Evolutionary conservation across 2,329 filamentous ascomycete species (phyloP).

Genomic region (Hypoxylon sp.): DNA sequence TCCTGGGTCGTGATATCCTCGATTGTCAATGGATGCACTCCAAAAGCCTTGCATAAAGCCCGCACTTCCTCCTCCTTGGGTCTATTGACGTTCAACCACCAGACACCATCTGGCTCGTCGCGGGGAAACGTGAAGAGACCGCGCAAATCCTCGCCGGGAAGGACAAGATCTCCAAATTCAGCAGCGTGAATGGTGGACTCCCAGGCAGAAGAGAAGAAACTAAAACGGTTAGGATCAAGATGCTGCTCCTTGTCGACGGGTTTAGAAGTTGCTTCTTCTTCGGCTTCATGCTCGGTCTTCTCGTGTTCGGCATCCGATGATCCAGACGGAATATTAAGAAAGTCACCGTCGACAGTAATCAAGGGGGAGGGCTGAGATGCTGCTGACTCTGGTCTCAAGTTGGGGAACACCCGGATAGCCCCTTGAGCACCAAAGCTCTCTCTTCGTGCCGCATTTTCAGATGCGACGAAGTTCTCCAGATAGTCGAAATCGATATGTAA

Average conservation of each 20-base stretch:
- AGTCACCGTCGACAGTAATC: slow-evolving; percentile 70
- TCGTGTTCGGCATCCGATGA: slow-evolving; percentile 62
- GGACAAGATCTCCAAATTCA: slow-evolving; percentile 87
- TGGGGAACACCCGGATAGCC: slow-evolving; percentile 70
- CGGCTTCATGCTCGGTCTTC: slow-evolving; percentile 58
- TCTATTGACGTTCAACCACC: slow-evolving; percentile 97
- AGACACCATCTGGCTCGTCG: slow-evolving; percentile 82
- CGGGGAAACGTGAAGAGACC: slow-evolving; percentile 83
- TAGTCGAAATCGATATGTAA: slow-evolving; percentile 93
- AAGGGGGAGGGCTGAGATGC: slow-evolving; percentile 53
- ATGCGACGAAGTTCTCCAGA: slow-evolving; percentile 89
- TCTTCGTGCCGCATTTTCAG: slow-evolving; percentile 65
- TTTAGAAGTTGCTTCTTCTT: slow-evolving; percentile 44
- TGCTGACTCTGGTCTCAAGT: slow-evolving; percentile 66
- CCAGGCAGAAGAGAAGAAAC: slow-evolving; percentile 96
- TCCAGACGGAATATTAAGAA: slow-evolving; percentile 67
- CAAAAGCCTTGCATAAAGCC: slow-evolving; percentile 92
- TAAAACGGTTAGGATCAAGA: slow-evolving; percentile 84
- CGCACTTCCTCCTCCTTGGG: slow-evolving; percentile 90
- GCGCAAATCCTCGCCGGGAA: slow-evolving; percentile 90
- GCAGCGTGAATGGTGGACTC: slow-evolving; percentile 94
- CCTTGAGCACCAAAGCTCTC: slow-evolving; percentile 66
- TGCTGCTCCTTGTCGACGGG: slow-evolving; percentile 58
- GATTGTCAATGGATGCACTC: slow-evolving; percentile 93
- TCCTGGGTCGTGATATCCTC: slow-evolving; percentile 98